Percentiles rank a stretch among this genome's conserved stretches.
These are phyloP conservation scores for Hygrophila difformis DNA, from an alignment of 257 asterid species.

Conservation along the genomic window DNA sequence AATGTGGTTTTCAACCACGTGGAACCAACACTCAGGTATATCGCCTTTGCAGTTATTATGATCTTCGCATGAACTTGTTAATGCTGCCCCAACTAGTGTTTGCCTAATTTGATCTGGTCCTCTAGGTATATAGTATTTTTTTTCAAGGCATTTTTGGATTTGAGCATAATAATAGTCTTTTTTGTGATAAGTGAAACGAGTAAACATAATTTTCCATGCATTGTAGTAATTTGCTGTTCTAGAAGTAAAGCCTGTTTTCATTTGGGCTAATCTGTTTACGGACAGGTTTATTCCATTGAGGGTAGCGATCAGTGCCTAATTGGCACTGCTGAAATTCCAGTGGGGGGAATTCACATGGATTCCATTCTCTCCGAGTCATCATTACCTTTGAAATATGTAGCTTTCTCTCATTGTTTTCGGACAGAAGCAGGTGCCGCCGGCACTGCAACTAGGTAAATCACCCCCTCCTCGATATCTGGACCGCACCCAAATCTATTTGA, in stretches of 20 bases:
- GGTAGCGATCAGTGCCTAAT: conserved; percentile 92
- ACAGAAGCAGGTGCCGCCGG: conserved; percentile 99
- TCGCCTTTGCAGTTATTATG: neutral
- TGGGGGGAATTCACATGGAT: conserved; percentile 96
- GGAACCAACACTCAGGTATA: conserved; percentile 93
- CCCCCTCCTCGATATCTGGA: neutral
- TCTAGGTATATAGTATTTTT: no score
- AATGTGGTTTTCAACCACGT: conserved; percentile 98
- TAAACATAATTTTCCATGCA: no score
- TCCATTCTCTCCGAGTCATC: conserved; percentile 70
- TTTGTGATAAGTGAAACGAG: no score
- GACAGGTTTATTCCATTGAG: conserved; percentile 91
- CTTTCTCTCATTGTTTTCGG: conserved; percentile 93
- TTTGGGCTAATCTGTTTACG: conserved; percentile 19
- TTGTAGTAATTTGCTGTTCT: no score
- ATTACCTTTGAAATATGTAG: conserved; percentile 83
- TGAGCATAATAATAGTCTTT: no score
- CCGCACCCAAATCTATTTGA: no score
- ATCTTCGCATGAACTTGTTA: neutral
- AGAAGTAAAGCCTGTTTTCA: no score
- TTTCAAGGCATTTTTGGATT: no score
- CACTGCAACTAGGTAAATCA: conserved; percentile 65
- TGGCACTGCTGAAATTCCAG: conserved; percentile 98
- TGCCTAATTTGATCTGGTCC: no score
- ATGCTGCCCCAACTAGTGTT: no score